Percentiles rank a stretch among this genome's conserved stretches.
These are phyloP conservation scores for Austroboletus festivus DNA, from an alignment of 768 basidiomycete species.

Conservation along the genomic window DNA sequence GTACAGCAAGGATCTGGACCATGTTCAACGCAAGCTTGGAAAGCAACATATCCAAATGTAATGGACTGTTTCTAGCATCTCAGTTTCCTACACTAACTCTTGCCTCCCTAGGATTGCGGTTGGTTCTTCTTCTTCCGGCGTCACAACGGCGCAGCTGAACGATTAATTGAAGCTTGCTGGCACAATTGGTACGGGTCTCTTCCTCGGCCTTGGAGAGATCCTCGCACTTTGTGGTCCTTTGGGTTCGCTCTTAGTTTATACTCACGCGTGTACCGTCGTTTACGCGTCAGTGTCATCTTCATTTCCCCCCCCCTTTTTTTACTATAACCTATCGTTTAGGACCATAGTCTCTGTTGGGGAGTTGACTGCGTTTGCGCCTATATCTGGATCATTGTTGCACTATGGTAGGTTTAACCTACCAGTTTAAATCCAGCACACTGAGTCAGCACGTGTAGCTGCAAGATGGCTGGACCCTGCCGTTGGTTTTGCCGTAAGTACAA, in stretches of 20 bases:
- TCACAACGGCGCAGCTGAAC: neutral
- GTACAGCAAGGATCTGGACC: constrained; percentile 13
- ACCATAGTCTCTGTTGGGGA: constrained; percentile 30
- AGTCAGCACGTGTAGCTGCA: constrained; percentile 18
- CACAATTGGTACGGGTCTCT: constrained; percentile 31
- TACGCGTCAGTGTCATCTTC: constrained; percentile 23
- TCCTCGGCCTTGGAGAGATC: constrained; percentile 30
- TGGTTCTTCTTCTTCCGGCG: neutral
- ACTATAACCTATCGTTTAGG: constrained; percentile 12
- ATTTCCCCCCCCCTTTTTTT: neutral
- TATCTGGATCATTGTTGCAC: constrained; percentile 28
- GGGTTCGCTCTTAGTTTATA: constrained; percentile 28
- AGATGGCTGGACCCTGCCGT: constrained; percentile 33
- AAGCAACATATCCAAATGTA: constrained; percentile 23
- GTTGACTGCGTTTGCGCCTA: constrained; percentile 27
- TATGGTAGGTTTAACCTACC: constrained; percentile 17
- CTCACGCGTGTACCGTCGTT: constrained; percentile 27
- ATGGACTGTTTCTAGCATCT: neutral
- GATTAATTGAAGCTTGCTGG: constrained; percentile 23
- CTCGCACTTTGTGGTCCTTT: constrained; percentile 26
- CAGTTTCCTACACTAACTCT: neutral
- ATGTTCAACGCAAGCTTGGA: constrained; percentile 20
- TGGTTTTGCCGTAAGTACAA: constrained; percentile 28
- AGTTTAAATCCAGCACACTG: neutral
- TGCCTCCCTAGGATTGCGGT: constrained; percentile 17